Evolutionary conservation across 2,329 filamentous ascomycete species (phyloP).

Genomic region (Scedosporium boydii): DNA sequence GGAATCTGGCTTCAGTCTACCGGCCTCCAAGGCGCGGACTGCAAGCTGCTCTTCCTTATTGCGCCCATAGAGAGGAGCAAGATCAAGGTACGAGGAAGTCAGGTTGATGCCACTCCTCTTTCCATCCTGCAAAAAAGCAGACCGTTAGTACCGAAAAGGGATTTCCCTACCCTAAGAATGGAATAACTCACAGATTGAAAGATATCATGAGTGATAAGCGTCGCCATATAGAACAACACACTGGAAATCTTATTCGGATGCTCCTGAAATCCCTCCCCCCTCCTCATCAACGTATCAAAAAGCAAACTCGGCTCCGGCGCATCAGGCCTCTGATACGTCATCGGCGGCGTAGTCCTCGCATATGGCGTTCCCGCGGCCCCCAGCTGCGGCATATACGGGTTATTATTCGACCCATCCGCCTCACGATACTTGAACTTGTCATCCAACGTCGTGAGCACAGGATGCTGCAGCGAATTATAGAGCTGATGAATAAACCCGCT

Average conservation of each 20-base stretch:
- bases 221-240: conserved; percentile 34
- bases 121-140: conserved; percentile 11
- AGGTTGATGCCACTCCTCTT: conserved; percentile 13
- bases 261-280: conserved; percentile 10
- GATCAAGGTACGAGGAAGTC: conserved; percentile 32
- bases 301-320: conserved; percentile 12
- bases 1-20: conserved; percentile 43
- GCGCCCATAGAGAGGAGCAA: conserved; percentile 39
- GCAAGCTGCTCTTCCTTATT: conserved; percentile 37
- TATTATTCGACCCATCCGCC: conserved; percentile 14
- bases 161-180: too few relatives aligned
- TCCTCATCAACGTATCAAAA: conserved; percentile 13
- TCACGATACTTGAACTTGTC: conserved; percentile 12
- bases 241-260: conserved; percentile 32
- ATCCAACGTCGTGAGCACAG: conserved; percentile 10
- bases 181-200: conserved; percentile 20
- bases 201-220: conserved; percentile 38
- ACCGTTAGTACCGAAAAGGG: too few relatives aligned
- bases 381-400: conserved; percentile 9
- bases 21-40: conserved; percentile 38
- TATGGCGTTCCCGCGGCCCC: conserved; percentile 13
- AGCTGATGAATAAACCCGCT: conserved; percentile 12
- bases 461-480: conserved; percentile 13
- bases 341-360: conserved; percentile 10
- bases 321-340: conserved; percentile 10